Conservation (phyloP, 78 protist species). For the Planoprotostelium fungivorum region DNA sequence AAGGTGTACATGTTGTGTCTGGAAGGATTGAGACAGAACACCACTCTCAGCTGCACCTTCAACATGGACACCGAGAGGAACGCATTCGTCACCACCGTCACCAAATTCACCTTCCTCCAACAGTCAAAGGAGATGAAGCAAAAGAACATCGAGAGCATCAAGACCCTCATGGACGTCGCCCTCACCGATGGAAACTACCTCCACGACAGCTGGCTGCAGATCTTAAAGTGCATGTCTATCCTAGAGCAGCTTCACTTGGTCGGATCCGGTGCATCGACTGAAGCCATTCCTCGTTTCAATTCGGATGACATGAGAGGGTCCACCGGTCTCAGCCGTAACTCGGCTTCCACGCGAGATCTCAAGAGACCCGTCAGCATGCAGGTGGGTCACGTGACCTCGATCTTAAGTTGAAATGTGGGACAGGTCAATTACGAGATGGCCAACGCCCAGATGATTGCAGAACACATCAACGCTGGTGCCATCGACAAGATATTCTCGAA, state of each 20-base stretch:
- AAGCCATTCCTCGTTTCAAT: not conserved
- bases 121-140: conserved; percentile 38
- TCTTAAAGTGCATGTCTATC: conserved; percentile 69
- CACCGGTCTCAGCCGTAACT: not conserved
- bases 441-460: conserved; percentile 23
- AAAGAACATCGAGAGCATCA: conserved; percentile 85
- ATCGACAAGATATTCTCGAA: conserved; percentile 46
- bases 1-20: conserved; percentile 47
- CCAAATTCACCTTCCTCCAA: conserved; percentile 81
- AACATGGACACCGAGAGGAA: conserved; percentile 77
- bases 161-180: conserved; percentile 76
- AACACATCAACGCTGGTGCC: conserved; percentile 27
- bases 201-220: conserved; percentile 75
- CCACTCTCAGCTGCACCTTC: conserved; percentile 68
- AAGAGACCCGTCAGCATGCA: too few relatives aligned
- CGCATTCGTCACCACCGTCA: conserved; percentile 86
- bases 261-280: conserved; percentile 37
- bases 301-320: not conserved
- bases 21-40: conserved; percentile 75
- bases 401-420: too few relatives aligned
- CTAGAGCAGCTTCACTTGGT: conserved; percentile 74
- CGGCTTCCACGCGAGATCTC: not conserved
- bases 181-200: conserved; percentile 81
- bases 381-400: too few relatives aligned
- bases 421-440: not conserved